Evolutionary conservation across 768 basidiomycete genomes (phyloP), one percentile per base, ranked within the genome.

Genomic region (Tulasnella calospora): DNA sequence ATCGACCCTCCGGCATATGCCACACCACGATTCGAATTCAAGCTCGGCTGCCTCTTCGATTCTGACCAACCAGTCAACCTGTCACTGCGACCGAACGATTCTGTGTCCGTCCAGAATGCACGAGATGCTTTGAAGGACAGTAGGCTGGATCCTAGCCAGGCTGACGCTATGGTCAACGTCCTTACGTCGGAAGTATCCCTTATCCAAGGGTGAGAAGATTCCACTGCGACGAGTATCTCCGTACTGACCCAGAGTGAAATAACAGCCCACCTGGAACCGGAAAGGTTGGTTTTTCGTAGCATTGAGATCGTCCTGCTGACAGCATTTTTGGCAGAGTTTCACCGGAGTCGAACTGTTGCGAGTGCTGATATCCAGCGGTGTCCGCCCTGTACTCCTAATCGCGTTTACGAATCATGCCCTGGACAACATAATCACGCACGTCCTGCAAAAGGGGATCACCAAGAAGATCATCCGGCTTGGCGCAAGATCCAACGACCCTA

Each of bases 351-450:
- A 94, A 82, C 85, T 94, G 17, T 81, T 94, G 12, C 89, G 91
- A 0, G 88, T 92, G 7, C 84, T 94, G 27, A 82, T 91, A 7
- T 83, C 84, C 0, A 89, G 88, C 81, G 79, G 85, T 13, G 83
- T 90, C 74, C 83, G 85, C 1, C 91, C 89, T 0, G 89, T 92
- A 82, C 82, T 87, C 3, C 84, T 90, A 81, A 87, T 90, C 36
- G 88, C 92, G 0, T 92, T 90, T 83, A 94, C 92, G 0, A 93
- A 94, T 80, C 93, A 93, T 61, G 92, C 93, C 0, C 86, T 94
- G 6, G 92, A 94, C 78, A 91, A 93, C 80, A 87, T 93, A 84
- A 83, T 94, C 1, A 85, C 82, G 83, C 0, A 92, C 0, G 88
- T 93, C 3, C 86, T 93, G 0, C 91, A 94, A 80, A 88, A 88